These are phyloP conservation scores for Termitomyces sp. DNA, from an alignment of 768 basidiomycete species.

Conservation along the genomic window DNA sequence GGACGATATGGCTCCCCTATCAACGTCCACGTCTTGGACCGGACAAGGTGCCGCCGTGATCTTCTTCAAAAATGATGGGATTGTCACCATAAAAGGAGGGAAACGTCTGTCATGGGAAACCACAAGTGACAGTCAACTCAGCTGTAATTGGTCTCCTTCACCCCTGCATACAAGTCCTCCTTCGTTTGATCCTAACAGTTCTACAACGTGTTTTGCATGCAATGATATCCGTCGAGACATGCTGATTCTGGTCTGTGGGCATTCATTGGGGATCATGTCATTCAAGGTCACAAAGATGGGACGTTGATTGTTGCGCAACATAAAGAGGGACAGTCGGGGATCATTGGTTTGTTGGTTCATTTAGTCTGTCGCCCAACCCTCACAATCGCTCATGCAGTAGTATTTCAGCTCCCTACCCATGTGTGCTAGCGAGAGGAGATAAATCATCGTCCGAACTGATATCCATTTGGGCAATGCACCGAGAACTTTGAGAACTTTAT, in stretches of 20 bases:
- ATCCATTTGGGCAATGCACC: no score
- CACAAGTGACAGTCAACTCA: background rate
- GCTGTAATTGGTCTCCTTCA: background rate
- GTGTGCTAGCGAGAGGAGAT: no score
- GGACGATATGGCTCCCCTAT: background rate
- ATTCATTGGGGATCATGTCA: background rate
- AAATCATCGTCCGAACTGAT: no score
- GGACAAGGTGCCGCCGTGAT: background rate
- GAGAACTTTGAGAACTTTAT: no score
- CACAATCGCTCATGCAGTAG: no score
- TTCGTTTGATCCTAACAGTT: background rate
- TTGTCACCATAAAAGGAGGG: background rate
- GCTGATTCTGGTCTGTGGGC: background rate
- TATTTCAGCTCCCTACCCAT: no score
- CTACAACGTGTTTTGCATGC: background rate
- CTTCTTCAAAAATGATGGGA: background rate
- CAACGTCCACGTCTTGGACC: background rate
- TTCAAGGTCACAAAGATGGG: background rate
- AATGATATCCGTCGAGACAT: background rate
- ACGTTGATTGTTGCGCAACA: background rate
- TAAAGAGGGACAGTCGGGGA: background rate
- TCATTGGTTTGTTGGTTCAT: background rate
- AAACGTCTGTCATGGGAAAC: background rate
- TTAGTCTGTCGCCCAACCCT: background rate
- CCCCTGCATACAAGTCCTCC: background rate